These are phyloP conservation scores for Fusarium sp. DNA, from an alignment of 2,329 filamentous ascomycete genomes.

Conservation along the genomic window DNA sequence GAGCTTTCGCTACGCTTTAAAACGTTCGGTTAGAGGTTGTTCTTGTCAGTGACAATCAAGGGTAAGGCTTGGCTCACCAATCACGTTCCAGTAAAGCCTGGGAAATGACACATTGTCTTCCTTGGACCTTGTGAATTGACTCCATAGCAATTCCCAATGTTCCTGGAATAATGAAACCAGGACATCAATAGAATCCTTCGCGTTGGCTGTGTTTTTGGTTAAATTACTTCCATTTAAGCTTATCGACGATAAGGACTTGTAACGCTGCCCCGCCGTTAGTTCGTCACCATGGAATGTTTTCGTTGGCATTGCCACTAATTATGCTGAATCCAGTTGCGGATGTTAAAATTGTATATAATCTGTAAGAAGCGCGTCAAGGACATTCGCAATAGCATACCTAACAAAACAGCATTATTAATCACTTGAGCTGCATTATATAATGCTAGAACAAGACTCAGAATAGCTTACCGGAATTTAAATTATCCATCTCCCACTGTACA, in stretches of 20 bases:
- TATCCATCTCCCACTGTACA: neutral
- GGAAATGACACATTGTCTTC: neutral
- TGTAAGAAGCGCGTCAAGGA: neutral
- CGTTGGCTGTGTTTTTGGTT: neutral
- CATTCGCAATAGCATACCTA: accelerated
- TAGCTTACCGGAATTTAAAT: neutral
- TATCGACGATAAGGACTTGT: neutral
- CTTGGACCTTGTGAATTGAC: neutral
- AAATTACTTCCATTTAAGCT: neutral
- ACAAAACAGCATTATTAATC: accelerated
- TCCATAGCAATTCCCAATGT: neutral
- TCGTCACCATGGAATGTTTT: too few species aligned
- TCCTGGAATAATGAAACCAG: neutral
- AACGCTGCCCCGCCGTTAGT: neutral
- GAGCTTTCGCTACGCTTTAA: neutral
- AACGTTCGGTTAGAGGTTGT: neutral
- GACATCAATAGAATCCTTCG: neutral
- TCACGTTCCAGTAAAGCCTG: neutral
- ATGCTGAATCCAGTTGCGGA: neutral
- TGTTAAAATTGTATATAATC: neutral
- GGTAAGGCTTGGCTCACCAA: neutral
- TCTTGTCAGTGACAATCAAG: neutral
- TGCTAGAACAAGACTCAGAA: accelerated
- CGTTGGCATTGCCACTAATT: too few species aligned
- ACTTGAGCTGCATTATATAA: neutral